These are phyloP conservation scores for Canavalia ensiformis DNA, from an alignment of 306 rosid genomes.

Conservation along the genomic window DNA sequence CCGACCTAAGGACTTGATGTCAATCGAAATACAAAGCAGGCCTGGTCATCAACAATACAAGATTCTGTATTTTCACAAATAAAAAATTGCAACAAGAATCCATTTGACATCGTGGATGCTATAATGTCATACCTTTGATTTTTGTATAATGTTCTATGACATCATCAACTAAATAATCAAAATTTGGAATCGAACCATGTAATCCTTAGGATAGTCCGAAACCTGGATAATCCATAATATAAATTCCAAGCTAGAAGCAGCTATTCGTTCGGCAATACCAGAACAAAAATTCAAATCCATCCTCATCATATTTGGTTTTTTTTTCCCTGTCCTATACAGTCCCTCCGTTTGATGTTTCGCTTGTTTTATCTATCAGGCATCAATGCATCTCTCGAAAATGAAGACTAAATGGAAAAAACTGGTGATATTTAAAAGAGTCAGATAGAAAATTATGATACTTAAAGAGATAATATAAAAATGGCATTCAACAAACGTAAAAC, in stretches of 20 bases:
- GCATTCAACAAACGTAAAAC: not conserved
- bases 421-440: not conserved
- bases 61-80: conserved; percentile 7
- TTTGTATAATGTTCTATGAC: conserved; percentile 75
- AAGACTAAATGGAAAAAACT: not conserved
- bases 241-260: conserved; percentile 80
- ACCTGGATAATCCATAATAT: conserved; percentile 89
- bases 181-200: conserved; percentile 82
- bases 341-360: not conserved
- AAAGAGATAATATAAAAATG: no score
- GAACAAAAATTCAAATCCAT: conserved; percentile 40
- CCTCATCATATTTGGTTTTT: not conserved
- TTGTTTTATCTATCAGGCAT: not conserved
- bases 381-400: not conserved
- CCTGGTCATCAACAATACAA: conserved; percentile 22
- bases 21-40: conserved; percentile 43
- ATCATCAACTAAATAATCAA: conserved; percentile 73
- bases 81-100: conserved; percentile 7
- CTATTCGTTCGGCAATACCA: conserved; percentile 87
- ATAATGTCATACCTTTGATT: conserved; percentile 63
- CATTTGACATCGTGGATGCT: not conserved
- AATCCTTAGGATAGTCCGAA: conserved; percentile 93
- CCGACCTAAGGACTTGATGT: conserved; percentile 70
- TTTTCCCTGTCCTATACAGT: not conserved
- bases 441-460: no score